These are phyloP conservation scores for Cyclotella kingstonii DNA, from an alignment of 108 stramenopile genomes.

Conservation along the genomic window DNA sequence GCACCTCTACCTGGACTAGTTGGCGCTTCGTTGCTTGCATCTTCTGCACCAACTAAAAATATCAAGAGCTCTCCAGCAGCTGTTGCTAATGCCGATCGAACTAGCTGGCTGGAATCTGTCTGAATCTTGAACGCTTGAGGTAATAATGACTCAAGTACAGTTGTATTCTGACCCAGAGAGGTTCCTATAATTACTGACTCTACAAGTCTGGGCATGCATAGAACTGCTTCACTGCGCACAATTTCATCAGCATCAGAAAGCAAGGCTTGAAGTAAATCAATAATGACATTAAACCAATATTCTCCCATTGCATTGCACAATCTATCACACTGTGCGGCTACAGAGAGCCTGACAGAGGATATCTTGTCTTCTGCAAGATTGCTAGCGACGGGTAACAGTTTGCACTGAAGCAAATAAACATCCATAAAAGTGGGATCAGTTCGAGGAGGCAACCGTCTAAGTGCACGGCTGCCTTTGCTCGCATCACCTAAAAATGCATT, in stretches of 20 bases:
- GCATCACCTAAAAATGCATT: constrained; percentile 89
- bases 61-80: constrained; percentile 83
- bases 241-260: constrained; percentile 78
- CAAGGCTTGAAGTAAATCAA: constrained; percentile 80
- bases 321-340: constrained; percentile 87
- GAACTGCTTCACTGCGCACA: constrained; percentile 80
- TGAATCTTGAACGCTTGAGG: constrained; percentile 80
- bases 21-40: constrained; percentile 25
- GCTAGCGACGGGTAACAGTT: constrained; percentile 85
- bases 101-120: constrained; percentile 62
- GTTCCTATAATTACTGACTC: constrained; percentile 51
- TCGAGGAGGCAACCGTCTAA: constrained; percentile 75
- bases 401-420: constrained; percentile 88
- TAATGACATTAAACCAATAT: constrained; percentile 90
- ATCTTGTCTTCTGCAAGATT: constrained; percentile 83
- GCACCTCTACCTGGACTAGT: constrained; percentile 32
- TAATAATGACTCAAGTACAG: constrained; percentile 74
- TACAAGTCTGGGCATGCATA: constrained; percentile 83
- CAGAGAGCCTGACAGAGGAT: constrained; percentile 77
- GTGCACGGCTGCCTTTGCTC: constrained; percentile 77
- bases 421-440: constrained; percentile 85
- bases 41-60: constrained; percentile 71
- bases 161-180: constrained; percentile 34
- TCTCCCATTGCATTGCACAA: constrained; percentile 81
- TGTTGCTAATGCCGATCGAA: constrained; percentile 77